Evolutionary conservation across 345 rosid species (phyloP), one percentile per base, ranked within the genome.

Genomic region (Ailanthus altissimus): DNA sequence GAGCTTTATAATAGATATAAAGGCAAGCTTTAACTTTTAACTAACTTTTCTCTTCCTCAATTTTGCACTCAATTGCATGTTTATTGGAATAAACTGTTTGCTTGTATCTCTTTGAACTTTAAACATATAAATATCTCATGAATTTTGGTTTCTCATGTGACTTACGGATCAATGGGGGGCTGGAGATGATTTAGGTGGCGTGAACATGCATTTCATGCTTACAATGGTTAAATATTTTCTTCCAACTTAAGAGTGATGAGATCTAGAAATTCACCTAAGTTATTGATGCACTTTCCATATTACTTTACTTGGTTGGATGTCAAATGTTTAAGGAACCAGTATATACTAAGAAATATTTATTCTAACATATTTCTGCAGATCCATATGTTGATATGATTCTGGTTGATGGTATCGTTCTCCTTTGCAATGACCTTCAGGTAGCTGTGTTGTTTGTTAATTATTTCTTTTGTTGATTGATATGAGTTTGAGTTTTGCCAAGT

Each of bases 1-100:
- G 98, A 93, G 89, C 93, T 95, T 81, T 95, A 92, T 83, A 86
- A 88, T 73, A 89, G 91, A 92, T 95, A 93, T 76, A 93, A 90
- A 93, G 99, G 99, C 84, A 83, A 83, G 84, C 56, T 68, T 25
- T 58, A 25, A 20, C n/a, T 32, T 61, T 42, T 23, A 50, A 67
- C 51, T 69, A 36, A 47, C 51, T 72, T 74, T 67, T 38, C 11
- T 59, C 13, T 51, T 38, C 16, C 6, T 50, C 57, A 3, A 62
- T 50, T 2, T 63, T 62, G 45, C 74, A 49, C 26, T 28, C 45
- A 8, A 60, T 13, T 60, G 65, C 65, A 60, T 20, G 59, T 20
- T n/a, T 56, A 56, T 56, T 56, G 59, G 11, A 56, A 23, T n/a
- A 14, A 9, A 54, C 59, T 56, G 59, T 56, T 56, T 56, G 1